Base-by-base conservation (phyloP, 2,329 filamentous ascomycete species). In the Fusarium lateritium region DNA sequence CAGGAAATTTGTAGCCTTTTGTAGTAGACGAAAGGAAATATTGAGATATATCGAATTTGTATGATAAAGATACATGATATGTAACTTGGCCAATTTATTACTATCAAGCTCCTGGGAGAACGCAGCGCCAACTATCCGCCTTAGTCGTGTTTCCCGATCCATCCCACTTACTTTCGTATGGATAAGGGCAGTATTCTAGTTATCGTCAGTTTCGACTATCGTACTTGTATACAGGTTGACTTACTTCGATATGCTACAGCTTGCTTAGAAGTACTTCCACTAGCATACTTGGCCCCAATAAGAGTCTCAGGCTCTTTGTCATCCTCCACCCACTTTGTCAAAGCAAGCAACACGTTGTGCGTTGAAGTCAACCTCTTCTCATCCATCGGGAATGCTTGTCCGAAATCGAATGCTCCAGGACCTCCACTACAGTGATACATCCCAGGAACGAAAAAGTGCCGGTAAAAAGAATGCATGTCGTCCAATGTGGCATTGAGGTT, bases 401-500 rank as follows among this genome's bases (percentile, higher is more conserved):
- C 56, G 6, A 62, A 13, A 22, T 62, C 56, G 2, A 46, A 28
- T 13, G 59, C 34, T 1, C 59, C 59, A 15, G 34, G 59, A 3
- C 59, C 56, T 3, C 56, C 56, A 0, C 22, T 33, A 4, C 59
- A 62, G 28, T 62, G 56, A 13, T 62, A 62, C 59, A 62, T 62
- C 6, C 59, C 59, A 1, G 59, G 56, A 6, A 62, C n/a, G 1
- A 61, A 62, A 13, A 62, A 62, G 0, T 54, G 59, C 1, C 56
- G 19, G 15, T 62, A 62, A 22, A 61, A 62, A 1, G 46, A 62
- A 9, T 54, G 59, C 46, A 62, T 54, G 0, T 46, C 56, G 1
- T 46, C 34, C 0, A 62, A 10, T 1, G 46, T 62, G 15, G 19
- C 34, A 11, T 62, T 62, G 2, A 62, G 40, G 6, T 54, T 62